Evolutionary conservation across 169 alveolate species (phyloP).

Genomic region (Plasmodium gallinaceum): DNA sequence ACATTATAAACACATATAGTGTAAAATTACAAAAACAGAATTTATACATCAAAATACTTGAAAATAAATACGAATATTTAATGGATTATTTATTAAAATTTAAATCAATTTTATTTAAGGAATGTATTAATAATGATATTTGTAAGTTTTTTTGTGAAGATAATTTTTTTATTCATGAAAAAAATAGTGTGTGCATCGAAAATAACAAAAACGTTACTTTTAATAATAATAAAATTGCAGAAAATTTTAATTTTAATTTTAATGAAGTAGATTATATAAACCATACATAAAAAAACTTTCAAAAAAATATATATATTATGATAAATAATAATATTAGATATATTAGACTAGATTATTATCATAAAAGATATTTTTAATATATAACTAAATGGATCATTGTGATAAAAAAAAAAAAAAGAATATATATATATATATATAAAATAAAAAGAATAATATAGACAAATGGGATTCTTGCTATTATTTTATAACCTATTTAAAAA

Average conservation of each 20-base stretch:
- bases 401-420: too few species aligned
- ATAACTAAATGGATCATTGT: too few species aligned
- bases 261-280: too few species aligned
- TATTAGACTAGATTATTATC: too few species aligned
- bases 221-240: too few species aligned
- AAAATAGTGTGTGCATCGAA: too few species aligned
- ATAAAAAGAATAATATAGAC: background rate
- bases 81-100: slow-evolving; percentile 37
- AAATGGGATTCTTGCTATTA: background rate
- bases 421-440: background rate
- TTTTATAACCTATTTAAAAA: background rate
- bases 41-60: slow-evolving; percentile 21
- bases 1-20: slow-evolving; percentile 22
- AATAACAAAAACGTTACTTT: too few species aligned
- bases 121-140: slow-evolving; percentile 3
- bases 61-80: slow-evolving; percentile 32
- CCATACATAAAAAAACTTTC: too few species aligned
- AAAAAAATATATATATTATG: too few species aligned
- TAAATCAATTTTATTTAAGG: slow-evolving; percentile 22
- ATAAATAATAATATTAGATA: too few species aligned
- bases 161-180: slow-evolving; percentile 31
- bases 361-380: too few species aligned
- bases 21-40: slow-evolving; percentile 28
- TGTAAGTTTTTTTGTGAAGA: slow-evolving; percentile 32
- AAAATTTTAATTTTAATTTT: too few species aligned